Base-by-base conservation (phyloP, 2,329 filamentous ascomycete genomes). In the Colletotrichum agaves region DNA sequence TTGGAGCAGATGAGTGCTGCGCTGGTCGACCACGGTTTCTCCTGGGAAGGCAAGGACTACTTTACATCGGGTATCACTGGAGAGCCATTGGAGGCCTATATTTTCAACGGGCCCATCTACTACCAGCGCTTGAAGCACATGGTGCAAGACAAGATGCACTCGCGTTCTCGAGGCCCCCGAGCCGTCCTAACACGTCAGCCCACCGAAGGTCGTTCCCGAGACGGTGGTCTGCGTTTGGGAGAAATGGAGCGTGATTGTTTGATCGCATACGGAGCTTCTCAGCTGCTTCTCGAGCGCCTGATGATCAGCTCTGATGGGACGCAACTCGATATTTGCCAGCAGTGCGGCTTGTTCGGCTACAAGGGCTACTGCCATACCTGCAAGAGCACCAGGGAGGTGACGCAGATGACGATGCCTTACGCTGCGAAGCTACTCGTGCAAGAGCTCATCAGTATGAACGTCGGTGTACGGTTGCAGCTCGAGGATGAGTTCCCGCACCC, bases 91-190 rank as follows among this genome's bases (percentile, higher is more conserved):
- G 94, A 97, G 71, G 94, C 94, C 12, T 98, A 98, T 81, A 94
- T 99, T 76, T 99, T 98, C 85, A 97, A 97, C 78, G 96, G 96
- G 0, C 96, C 96, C 11, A 99, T 99, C 80, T 99, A 97, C 84
- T 99, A 99, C 84, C 96, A 99, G 84, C 97, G 97, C 72, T 88
- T 99, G 72, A 99, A 99, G 87, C 96, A 99, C 86, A 99, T 99
- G 96, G 96, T 99, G 4, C 94, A 98, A 79, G 96, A 99, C 78
- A 99, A 99, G 83, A 98, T 99, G 96, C 96, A 99, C 81, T 95
- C 93, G 35, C 93, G 96, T 69, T 90, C 95, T 2, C 91, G 93
- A 13, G 97, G 97, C 0, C 97, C 96, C 0, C 88, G 93, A 12
- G 95, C 95, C 27, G 96, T 97, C 71, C 85, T 99, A 27, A 99